phyloP scores from a whole-genome alignment of 179 eudicot species.

The Sideroxylon spinosum region DNA sequence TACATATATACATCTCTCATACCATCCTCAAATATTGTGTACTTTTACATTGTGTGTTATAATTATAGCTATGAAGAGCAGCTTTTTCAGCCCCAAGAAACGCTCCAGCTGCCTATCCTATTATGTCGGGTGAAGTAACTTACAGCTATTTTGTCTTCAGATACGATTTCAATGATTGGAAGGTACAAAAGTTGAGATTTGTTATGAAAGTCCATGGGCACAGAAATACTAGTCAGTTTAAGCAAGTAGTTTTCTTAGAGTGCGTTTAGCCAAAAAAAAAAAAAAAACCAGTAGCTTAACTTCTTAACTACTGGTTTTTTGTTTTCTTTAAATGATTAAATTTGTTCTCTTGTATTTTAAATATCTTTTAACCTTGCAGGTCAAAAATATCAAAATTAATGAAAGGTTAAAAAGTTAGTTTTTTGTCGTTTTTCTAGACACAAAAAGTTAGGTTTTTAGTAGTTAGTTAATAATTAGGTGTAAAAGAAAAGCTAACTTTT shows the following conservation, averaged over 20 bases:
- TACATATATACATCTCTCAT: background rate
- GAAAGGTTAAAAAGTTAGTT: too few relatives aligned
- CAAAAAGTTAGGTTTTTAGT: too few relatives aligned
- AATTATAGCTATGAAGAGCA: background rate
- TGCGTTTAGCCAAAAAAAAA: background rate
- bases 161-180: conserved; percentile 69
- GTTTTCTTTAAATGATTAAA: too few relatives aligned
- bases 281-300: too few relatives aligned
- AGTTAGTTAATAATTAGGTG: too few relatives aligned
- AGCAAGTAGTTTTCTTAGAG: background rate
- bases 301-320: background rate
- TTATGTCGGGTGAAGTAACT: conserved; percentile 40
- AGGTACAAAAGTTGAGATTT: conserved; percentile 37
- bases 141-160: conserved; percentile 61
- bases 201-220: background rate
- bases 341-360: too few relatives aligned
- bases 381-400: too few relatives aligned
- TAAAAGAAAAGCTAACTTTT: too few relatives aligned
- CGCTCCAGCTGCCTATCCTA: conserved; percentile 48
- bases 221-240: background rate
- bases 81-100: conserved; percentile 53
- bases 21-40: background rate
- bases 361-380: too few relatives aligned
- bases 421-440: too few relatives aligned
- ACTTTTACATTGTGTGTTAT: too few relatives aligned